Evolutionary conservation across 805 yeast genomes (phyloP), one percentile per base, ranked within the genome.

Genomic region (Monosporozyma yasuniensis): DNA sequence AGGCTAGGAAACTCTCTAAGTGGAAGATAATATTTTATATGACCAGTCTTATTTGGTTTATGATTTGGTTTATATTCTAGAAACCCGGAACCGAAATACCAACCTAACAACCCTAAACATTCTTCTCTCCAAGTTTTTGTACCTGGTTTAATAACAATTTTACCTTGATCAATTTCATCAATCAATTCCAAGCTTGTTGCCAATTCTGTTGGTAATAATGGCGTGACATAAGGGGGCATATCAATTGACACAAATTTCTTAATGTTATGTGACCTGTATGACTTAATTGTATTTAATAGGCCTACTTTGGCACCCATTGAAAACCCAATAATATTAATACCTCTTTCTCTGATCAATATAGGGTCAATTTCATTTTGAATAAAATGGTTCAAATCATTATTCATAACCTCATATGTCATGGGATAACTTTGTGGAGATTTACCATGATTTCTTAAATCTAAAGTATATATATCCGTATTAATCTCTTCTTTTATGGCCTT

Each of bases 281-380:
- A 23, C 16, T 43, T 25, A 32, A 80, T 58, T 0, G 77, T 64
- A 1, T 71, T 69, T 44, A 72, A 49, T 74, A 80, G 72, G 0
- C 77, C 78, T 1, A 76, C 72, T 56, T 78, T 79, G 3, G 81
- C 84, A 1, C 86, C 86, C 78, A 80, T 74, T 18, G 82, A 78
- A 57, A 76, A 82, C 0, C 85, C 84, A 11, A 73, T 50, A 3
- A 74, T 47, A 37, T 69, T 60, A 4, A 71, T 63, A 12, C 67
- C 66, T 47, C 60, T 54, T 8, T 57, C 45, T 3, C 21, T n/a
- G 10, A 47, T 35, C 12, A 21, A 18, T 11, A 32, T 11, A 1
- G 48, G 49, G 11, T 61, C 60, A 41, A 61, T 49, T 14, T 58
- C 52, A 11, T 56, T 54, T 12, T 66, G 54, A 2, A 77, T 53